These are phyloP conservation scores for Austroboletus eburneus DNA, from an alignment of 768 basidiomycete genomes.

Conservation along the genomic window DNA sequence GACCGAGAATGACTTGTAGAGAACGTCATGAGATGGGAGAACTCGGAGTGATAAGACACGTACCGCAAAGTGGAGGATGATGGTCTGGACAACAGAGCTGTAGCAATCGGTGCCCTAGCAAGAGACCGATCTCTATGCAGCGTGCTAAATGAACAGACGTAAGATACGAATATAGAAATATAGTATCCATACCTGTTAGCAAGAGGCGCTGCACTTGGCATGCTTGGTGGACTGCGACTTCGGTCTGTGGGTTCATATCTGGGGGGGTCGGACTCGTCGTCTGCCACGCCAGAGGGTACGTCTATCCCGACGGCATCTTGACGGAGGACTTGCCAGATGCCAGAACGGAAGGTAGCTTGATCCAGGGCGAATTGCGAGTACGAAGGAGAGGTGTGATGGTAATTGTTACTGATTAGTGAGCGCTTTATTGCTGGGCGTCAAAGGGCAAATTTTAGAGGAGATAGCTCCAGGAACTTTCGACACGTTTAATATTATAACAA, in stretches of 20 bases:
- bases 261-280: slow-evolving; percentile 19
- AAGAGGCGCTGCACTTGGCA: not conserved
- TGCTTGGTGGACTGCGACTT: not conserved
- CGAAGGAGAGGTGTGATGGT: not conserved
- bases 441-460: no score
- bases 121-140: slow-evolving; percentile 5
- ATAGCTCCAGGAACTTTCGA: no score
- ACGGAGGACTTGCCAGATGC: slow-evolving; percentile 22
- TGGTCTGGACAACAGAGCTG: slow-evolving; percentile 1
- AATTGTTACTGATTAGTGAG: no score
- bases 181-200: slow-evolving; percentile 2
- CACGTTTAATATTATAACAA: no score
- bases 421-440: no score
- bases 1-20: slow-evolving; percentile 14
- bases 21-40: slow-evolving; percentile 7
- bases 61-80: slow-evolving; percentile 2
- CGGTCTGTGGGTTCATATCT: slow-evolving; percentile 15
- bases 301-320: slow-evolving; percentile 10
- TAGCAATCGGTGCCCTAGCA: slow-evolving; percentile 9
- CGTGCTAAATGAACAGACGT: not conserved
- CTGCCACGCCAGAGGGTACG: not conserved
- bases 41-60: slow-evolving; percentile 5
- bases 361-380: slow-evolving; percentile 11
- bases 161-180: not conserved
- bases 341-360: slow-evolving; percentile 8